A percentile compares a stretch with the other conserved stretches of the same genome.
phyloP scores from a whole-genome alignment of 2,329 filamentous ascomycete species.

The Ascochyta lentis region DNA sequence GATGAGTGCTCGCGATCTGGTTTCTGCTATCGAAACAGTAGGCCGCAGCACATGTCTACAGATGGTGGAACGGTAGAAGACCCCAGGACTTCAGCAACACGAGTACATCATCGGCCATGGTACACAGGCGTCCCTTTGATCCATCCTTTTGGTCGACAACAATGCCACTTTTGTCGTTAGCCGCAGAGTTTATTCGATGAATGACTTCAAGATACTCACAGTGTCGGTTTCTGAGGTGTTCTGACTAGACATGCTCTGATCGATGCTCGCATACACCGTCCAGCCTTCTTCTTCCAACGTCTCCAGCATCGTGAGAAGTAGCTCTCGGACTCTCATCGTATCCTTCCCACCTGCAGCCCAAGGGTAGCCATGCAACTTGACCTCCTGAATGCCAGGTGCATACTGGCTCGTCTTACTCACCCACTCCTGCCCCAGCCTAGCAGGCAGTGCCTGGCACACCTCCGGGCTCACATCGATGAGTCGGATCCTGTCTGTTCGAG shows the following conservation, averaged over 20 bases:
- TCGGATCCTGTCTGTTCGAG: constrained; percentile 32
- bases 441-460: constrained; percentile 15
- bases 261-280: constrained; percentile 50
- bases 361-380: constrained; percentile 46
- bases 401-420: constrained; percentile 19
- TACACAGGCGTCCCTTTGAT: constrained; percentile 30
- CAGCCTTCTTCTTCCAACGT: constrained; percentile 48
- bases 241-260: constrained; percentile 33
- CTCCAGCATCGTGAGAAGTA: constrained; percentile 47
- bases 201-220: constrained; percentile 9
- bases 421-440: constrained; percentile 18
- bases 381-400: constrained; percentile 31
- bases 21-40: too few relatives aligned
- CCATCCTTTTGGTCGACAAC: constrained; percentile 31
- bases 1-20: too few relatives aligned
- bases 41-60: too few relatives aligned
- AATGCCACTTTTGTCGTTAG: constrained; percentile 27
- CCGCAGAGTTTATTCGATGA: not conserved
- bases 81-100: too few relatives aligned
- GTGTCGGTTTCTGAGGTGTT: constrained; percentile 32
- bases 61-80: too few relatives aligned
- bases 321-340: constrained; percentile 45
- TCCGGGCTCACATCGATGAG: constrained; percentile 40
- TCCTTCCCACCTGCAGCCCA: constrained; percentile 43
- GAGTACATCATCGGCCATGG: constrained; percentile 16